These are phyloP conservation scores for Prunus campanulata DNA, from an alignment of 306 rosid genomes.

Conservation along the genomic window DNA sequence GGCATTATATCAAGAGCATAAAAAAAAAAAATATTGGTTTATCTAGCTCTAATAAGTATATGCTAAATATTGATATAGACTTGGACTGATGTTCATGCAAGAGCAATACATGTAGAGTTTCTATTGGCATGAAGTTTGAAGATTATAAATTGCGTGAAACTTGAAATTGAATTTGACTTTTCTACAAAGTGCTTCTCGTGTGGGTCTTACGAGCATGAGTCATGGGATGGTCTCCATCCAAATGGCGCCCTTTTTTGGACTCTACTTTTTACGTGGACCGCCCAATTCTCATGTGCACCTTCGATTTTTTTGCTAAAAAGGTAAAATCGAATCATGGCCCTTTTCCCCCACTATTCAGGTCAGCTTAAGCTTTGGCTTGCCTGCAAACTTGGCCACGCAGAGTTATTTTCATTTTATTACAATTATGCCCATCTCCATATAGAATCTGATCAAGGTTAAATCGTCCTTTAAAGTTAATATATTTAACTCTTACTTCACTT, in stretches of 20 bases:
- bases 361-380: conserved; percentile 35
- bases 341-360: conserved; percentile 9
- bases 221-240: conserved; percentile 32
- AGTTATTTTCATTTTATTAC: neutral
- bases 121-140: conserved; percentile 8
- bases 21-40: conserved; percentile 18
- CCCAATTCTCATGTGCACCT: conserved; percentile 54
- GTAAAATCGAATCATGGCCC: conserved; percentile 28
- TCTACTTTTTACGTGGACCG: conserved; percentile 56
- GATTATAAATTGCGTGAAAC: neutral
- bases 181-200: neutral
- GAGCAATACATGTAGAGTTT: conserved; percentile 6
- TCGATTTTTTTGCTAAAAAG: conserved; percentile 28
- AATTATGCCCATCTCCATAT: neutral
- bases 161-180: conserved; percentile 26
- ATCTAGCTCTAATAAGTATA: conserved; percentile 6
- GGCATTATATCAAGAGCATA: conserved; percentile 21
- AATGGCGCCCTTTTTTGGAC: conserved; percentile 31
- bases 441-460: neutral
- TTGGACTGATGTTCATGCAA: neutral
- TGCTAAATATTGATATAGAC: conserved; percentile 20
- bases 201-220: conserved; percentile 21
- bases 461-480: neutral
- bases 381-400: conserved; percentile 12
- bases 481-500: neutral